A percentile compares a stretch with the other conserved stretches of the same genome.
Evolutionary conservation across 805 yeast genomes (phyloP).

Genomic region (Tetrapisispora arboricola): DNA sequence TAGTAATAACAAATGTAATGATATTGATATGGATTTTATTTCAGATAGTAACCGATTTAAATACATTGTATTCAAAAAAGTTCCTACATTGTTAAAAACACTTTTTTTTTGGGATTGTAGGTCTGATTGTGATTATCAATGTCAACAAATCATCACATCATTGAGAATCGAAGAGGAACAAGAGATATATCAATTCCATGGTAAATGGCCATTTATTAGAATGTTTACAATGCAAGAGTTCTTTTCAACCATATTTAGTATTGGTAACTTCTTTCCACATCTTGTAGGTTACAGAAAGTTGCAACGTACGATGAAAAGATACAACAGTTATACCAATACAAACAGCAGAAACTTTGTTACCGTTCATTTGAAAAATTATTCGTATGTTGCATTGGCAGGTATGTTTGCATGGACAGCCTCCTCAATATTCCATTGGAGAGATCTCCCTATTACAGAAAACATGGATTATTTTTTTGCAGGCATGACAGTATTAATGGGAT

Average conservation of each 20-base stretch:
- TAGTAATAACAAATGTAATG: constrained; percentile 15
- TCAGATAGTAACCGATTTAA: constrained; percentile 16
- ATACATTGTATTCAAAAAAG: constrained; percentile 13
- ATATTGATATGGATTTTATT: constrained; percentile 11
- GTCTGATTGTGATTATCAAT: constrained; percentile 83
- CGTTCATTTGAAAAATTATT: constrained; percentile 16
- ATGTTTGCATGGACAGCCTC: constrained; percentile 85
- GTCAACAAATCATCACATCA: constrained; percentile 68
- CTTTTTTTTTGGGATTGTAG: constrained; percentile 63
- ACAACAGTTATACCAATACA: background rate
- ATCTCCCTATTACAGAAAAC: constrained; percentile 66
- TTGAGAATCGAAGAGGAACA: constrained; percentile 38
- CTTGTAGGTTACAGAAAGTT: constrained; percentile 35
- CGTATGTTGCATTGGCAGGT: constrained; percentile 45
- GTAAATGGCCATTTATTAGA: constrained; percentile 92
- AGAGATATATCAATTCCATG: constrained; percentile 78
- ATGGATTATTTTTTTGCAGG: constrained; percentile 92
- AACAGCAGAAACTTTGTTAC: background rate
- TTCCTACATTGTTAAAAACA: constrained; percentile 30
- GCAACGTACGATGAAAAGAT: constrained; percentile 3
- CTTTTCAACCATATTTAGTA: constrained; percentile 69
- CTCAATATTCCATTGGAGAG: constrained; percentile 81
- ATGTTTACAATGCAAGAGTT: constrained; percentile 77
- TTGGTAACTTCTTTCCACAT: constrained; percentile 60
- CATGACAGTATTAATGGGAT: constrained; percentile 69